Evolutionary conservation across 306 rosid species (phyloP).

Genomic region (Sechiopsis laciniata): DNA sequence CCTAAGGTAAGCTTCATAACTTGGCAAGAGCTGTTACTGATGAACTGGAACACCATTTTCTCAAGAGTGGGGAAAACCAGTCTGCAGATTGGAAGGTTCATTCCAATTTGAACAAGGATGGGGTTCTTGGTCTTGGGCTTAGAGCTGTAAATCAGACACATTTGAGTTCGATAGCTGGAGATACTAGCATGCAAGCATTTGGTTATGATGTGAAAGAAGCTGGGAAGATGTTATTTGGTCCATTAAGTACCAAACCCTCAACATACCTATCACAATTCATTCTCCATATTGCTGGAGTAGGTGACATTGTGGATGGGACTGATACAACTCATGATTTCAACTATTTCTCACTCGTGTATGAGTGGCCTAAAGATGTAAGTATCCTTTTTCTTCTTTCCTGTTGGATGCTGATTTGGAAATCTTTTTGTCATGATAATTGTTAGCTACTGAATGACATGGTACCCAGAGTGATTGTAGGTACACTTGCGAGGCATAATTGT

Average conservation of each 20-base stretch:
- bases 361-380: constrained; percentile 98
- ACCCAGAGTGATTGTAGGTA: not conserved
- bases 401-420: constrained; percentile 10
- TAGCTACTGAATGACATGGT: not conserved
- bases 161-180: constrained; percentile 47
- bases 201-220: constrained; percentile 74
- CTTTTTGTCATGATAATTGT: not conserved
- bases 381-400: constrained; percentile 30
- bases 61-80: constrained; percentile 67
- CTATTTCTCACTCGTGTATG: constrained; percentile 82
- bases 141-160: constrained; percentile 60
- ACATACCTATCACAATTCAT: constrained; percentile 86
- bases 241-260: constrained; percentile 72
- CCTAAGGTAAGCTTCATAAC: constrained; percentile 90
- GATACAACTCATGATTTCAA: constrained; percentile 98
- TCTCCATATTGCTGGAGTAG: constrained; percentile 93
- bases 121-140: constrained; percentile 81
- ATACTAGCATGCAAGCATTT: constrained; percentile 45
- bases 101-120: constrained; percentile 54
- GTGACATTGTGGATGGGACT: constrained; percentile 94
- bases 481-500: not conserved
- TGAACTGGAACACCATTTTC: constrained; percentile 63
- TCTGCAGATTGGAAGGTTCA: constrained; percentile 55
- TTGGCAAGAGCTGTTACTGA: constrained; percentile 96
- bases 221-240: constrained; percentile 72